Evolutionary conservation across 768 basidiomycete genomes (phyloP), one percentile per base, ranked within the genome.

Genomic region (Podaxis pistillaris): DNA sequence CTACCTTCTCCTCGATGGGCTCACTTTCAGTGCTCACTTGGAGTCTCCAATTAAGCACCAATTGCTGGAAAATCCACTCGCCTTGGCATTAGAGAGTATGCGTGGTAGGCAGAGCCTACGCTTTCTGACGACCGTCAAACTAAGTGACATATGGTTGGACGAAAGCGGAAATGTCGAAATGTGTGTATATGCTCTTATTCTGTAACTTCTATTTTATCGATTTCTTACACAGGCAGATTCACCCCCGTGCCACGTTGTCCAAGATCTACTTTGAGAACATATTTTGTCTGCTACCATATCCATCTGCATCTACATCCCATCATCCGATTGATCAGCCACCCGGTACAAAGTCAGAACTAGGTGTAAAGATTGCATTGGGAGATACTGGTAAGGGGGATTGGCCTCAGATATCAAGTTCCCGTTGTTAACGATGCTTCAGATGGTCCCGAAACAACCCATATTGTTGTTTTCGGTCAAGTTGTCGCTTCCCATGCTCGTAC

Each of bases 51-150:
- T 72, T 17, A 75, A 78, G 50, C 72, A 74, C 15, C 63, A 69
- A 56, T 75, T 93, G 13, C 78, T 92, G 22, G 77, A 88, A 64
- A 90, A 88, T 65, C 86, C 87, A 0, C 76, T 92, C 12, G 87
- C 91, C 3, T 73, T 92, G 22, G 86, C 89, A 0, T 71, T 93
- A 56, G 91, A 92, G 73, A 90, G 86, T 72, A 91, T 93, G 89
- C 89, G 90, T 41, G 88, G 89, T 17, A 74, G 89, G 19, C 87
- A 86, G 1, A 81, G 82, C 26, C 73, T 93, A 19, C 79, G 83
- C 38, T 81, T 89, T 63, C 75, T 85, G 54, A 88, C 85, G 2
- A 77, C 79, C 0, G 79, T 83, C 17, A 77, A 75, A 30, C 71
- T 90, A 41, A 70, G 76, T 40, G 83, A 87, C 56, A 69, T 90